These are phyloP conservation scores for Cystobasidium slooffiae DNA, from an alignment of 1,284 basidiomycete genomes.

Conservation along the genomic window DNA sequence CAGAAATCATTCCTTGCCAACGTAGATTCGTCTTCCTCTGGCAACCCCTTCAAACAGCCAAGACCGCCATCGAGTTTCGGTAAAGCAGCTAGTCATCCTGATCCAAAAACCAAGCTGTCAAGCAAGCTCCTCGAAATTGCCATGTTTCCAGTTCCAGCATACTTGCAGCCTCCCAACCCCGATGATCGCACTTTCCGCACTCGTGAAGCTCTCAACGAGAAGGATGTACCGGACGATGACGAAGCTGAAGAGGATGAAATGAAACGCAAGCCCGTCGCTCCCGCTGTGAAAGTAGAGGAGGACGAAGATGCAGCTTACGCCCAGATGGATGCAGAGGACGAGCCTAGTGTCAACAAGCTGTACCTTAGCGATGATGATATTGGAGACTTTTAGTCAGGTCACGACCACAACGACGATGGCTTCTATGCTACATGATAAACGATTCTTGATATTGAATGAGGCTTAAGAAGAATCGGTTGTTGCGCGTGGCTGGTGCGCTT, in stretches of 20 bases:
- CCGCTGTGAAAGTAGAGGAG: conserved; percentile 44
- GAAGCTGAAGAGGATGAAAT: conserved; percentile 48
- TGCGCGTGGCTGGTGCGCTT: not conserved
- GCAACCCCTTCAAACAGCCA: conserved; percentile 7
- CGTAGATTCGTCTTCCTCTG: not conserved
- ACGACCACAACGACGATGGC: not conserved
- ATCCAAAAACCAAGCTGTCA: conserved; percentile 9
- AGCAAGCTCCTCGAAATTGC: conserved; percentile 48
- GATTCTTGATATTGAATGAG: not conserved
- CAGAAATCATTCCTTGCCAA: conserved; percentile 20
- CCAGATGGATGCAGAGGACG: not conserved
- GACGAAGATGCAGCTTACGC: conserved; percentile 49
- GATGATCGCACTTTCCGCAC: conserved; percentile 34
- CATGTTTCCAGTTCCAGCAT: conserved; percentile 44
- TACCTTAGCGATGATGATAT: conserved; percentile 46
- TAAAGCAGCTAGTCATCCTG: not conserved
- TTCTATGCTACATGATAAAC: conserved; percentile 4
- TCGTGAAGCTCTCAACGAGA: conserved; percentile 51
- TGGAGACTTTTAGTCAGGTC: conserved; percentile 18
- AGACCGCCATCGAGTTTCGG: conserved; percentile 2
- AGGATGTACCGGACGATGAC: conserved; percentile 52
- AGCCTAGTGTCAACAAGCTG: conserved; percentile 18
- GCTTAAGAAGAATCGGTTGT: not conserved
- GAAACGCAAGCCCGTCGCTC: conserved; percentile 46
- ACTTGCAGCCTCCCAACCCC: conserved; percentile 8